These are phyloP conservation scores for Myriosclerotinia duriaeana DNA, from an alignment of 2,329 filamentous ascomycete species.

Conservation along the genomic window DNA sequence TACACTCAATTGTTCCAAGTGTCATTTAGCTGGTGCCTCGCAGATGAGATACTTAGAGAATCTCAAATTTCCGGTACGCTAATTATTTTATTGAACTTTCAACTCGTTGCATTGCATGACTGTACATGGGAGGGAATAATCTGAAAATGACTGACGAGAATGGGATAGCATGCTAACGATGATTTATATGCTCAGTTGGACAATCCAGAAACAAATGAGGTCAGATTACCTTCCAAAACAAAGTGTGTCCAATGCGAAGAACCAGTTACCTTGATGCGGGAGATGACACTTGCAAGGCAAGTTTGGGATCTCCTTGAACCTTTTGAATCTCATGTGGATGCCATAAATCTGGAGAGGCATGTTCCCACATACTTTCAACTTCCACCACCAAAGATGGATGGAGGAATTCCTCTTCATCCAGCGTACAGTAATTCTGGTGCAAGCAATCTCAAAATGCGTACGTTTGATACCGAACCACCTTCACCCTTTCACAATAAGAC, in stretches of 20 bases:
- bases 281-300: conserved; percentile 42
- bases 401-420: conserved; percentile 28
- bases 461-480: conserved; percentile 22
- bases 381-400: conserved; percentile 38
- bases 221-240: conserved; percentile 37
- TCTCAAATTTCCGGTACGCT: conserved; percentile 39
- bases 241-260: conserved; percentile 42
- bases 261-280: conserved; percentile 42
- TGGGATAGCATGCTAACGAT: conserved; percentile 24
- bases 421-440: conserved; percentile 26
- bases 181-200: conserved; percentile 29
- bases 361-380: conserved; percentile 42
- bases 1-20: conserved; percentile 43
- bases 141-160: conserved; percentile 4
- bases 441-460: conserved; percentile 22
- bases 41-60: conserved; percentile 39
- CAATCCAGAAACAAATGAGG: conserved; percentile 28
- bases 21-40: conserved; percentile 43
- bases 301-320: conserved; percentile 44
- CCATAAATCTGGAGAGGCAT: conserved; percentile 44
- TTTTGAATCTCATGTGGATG: conserved; percentile 43
- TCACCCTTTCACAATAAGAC: conserved; percentile 26
- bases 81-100: background rate
- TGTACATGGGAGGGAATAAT: background rate
- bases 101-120: background rate